Evolutionary conservation across 192 early-diverging fungal species (phyloP).

Genomic region (Umbelopsis sp.): DNA sequence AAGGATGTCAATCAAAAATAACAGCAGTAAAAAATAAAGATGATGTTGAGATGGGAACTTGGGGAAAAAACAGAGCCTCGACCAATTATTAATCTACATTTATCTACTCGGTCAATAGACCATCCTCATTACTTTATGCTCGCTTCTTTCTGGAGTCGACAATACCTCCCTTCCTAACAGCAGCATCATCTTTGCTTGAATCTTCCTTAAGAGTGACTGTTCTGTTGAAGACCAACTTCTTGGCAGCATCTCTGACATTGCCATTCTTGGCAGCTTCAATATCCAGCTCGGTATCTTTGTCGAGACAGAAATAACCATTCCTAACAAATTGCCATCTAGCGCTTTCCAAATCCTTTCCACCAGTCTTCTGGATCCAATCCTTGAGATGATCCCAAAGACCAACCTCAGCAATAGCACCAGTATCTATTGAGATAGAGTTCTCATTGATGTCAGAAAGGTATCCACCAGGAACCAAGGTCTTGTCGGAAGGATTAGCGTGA

Average conservation of each 20-base stretch:
- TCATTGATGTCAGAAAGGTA: conserved; percentile 89
- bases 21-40: too few relatives aligned
- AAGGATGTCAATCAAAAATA: too few relatives aligned
- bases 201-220: conserved; percentile 76
- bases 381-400: conserved; percentile 75
- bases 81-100: neutral
- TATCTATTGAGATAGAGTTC: conserved; percentile 69
- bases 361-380: conserved; percentile 54
- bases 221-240: conserved; percentile 59
- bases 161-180: conserved; percentile 16
- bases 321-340: conserved; percentile 93
- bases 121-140: neutral
- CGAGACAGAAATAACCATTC: conserved; percentile 98
- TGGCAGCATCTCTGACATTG: conserved; percentile 51
- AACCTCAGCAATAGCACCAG: conserved; percentile 78
- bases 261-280: conserved; percentile 59
- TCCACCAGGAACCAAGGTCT: conserved; percentile 82
- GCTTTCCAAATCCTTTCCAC: conserved; percentile 72
- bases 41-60: too few relatives aligned
- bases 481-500: conserved; percentile 83
- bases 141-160: conserved; percentile 20
- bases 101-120: neutral
- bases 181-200: conserved; percentile 51
- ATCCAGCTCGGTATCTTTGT: conserved; percentile 81
- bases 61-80: neutral